Base-by-base conservation (phyloP, 345 rosid genomes). In the Populus alba region DNA sequence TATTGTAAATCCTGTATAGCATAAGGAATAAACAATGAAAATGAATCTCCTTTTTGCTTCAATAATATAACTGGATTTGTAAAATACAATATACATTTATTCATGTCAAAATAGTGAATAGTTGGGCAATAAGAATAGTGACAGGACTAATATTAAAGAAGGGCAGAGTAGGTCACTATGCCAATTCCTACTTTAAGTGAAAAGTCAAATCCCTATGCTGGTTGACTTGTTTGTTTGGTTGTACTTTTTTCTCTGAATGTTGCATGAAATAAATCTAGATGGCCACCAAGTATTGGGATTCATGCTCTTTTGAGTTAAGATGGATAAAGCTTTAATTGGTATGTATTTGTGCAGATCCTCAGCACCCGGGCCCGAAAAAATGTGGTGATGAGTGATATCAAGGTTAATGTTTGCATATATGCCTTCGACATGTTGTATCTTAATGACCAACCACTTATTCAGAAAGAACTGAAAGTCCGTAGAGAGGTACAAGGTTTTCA, bases 381-480 rank as follows among this genome's bases (percentile, higher is more conserved):
- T 87, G 99, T 91, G 77, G 90, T 75, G 67, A 81, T 86, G 70
- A 86, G 85, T 82, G 98, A 96, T 78, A 94, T 96, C 86, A 96
- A 94, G 86, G 90, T 96, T 85, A 88, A 91, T 70, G 97, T 96
- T 62, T 94, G 99, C 89, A 85, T 94, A 81, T 96, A 84, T 84
- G 97, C 98, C 62, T 96, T 94, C 84, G 99, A 96, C 83, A 81
- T 96, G 71, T 84, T 96, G 77, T 92, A 90, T 86, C 87, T 89
- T 35, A 90, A 96, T 85, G 95, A 92, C 66, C 84, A 91, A 76
- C 87, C 90, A 70, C 93, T 96, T 80, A 85, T 94, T 78, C 97
- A 90, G 78, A 92, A 96, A 78, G 85, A 91, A 74, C 89, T 96
- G 49, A 82, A 83, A 67, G 86, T 88, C 79, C 94, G 95, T 68